Evolutionary conservation across 2,329 filamentous ascomycete genomes (phyloP).

Genomic region (Fusarium pseudonygamai): DNA sequence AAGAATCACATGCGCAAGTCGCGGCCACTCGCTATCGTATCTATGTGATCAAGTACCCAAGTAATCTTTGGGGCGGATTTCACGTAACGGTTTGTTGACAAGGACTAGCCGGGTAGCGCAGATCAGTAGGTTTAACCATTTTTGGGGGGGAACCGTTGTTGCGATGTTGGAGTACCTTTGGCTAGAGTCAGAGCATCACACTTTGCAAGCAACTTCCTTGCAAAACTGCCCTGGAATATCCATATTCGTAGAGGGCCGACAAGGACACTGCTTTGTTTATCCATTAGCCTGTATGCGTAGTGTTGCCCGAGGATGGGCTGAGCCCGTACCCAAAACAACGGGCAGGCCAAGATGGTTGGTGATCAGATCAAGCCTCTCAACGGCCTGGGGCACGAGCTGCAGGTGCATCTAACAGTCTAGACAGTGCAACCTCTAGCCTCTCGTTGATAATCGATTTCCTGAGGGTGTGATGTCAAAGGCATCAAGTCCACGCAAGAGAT

Average conservation of each 20-base stretch:
- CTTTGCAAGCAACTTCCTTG: not conserved
- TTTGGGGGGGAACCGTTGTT: not conserved
- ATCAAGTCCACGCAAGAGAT: conserved; percentile 13
- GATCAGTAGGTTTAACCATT: conserved; percentile 8
- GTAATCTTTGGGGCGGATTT: not conserved
- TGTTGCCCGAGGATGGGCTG: not conserved
- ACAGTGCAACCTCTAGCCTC: conserved; percentile 3
- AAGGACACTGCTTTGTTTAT: not conserved
- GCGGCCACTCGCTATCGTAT: not conserved
- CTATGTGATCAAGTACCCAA: not conserved
- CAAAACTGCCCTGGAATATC: not conserved
- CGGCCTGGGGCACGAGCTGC: conserved; percentile 6
- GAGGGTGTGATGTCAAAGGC: conserved; percentile 37
- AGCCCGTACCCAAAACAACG: conserved; percentile 49
- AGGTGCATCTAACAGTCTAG: conserved; percentile 18
- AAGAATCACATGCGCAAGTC: conserved; percentile 22
- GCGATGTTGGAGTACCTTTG: not conserved
- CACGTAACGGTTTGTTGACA: conserved; percentile 1
- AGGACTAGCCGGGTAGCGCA: conserved; percentile 6
- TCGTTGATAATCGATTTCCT: not conserved
- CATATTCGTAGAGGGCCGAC: not conserved
- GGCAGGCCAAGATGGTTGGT: conserved; percentile 25
- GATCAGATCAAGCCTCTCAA: conserved; percentile 17
- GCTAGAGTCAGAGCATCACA: not conserved
- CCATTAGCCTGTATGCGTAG: not conserved